phyloP scores from a whole-genome alignment of 2,329 filamentous ascomycete species.

The Aspergillus sp. region DNA sequence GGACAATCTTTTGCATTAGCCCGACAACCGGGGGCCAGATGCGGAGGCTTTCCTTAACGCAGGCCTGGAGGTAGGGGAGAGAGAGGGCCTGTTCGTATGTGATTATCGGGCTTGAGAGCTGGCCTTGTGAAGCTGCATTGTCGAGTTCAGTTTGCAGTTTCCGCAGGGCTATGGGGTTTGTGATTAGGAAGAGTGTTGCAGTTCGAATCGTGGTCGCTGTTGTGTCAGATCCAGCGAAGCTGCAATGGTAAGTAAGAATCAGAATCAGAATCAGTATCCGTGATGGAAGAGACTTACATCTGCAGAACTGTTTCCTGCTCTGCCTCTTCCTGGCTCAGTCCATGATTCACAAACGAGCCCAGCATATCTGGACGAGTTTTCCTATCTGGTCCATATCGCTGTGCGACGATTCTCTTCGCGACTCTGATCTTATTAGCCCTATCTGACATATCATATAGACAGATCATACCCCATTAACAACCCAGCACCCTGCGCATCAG shows the following conservation, averaged over 20 bases:
- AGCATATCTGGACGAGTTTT: background rate
- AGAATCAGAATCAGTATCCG: background rate
- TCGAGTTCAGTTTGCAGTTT: background rate
- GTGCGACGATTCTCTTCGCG: background rate
- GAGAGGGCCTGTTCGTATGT: background rate
- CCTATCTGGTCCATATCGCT: background rate
- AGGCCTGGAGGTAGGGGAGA: conserved; percentile 1
- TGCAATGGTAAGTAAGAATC: background rate
- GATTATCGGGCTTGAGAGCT: background rate
- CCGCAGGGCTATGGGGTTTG: background rate
- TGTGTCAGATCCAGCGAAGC: background rate
- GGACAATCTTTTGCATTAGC: background rate
- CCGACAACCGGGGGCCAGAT: conserved; percentile 1
- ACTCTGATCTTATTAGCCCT: background rate
- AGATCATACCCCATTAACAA: background rate
- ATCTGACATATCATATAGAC: background rate
- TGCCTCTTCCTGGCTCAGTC: background rate
- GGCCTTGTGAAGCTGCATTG: background rate
- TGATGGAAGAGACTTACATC: background rate
- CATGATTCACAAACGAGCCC: background rate
- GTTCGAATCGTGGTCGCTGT: background rate
- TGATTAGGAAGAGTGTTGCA: background rate
- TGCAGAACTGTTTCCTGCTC: conserved; percentile 1
- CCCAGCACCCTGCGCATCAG: background rate
- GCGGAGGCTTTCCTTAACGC: background rate